Evolutionary conservation across 2,329 filamentous ascomycete genomes (phyloP), one percentile per base, ranked within the genome.

Genomic region (Drechslera avenae): DNA sequence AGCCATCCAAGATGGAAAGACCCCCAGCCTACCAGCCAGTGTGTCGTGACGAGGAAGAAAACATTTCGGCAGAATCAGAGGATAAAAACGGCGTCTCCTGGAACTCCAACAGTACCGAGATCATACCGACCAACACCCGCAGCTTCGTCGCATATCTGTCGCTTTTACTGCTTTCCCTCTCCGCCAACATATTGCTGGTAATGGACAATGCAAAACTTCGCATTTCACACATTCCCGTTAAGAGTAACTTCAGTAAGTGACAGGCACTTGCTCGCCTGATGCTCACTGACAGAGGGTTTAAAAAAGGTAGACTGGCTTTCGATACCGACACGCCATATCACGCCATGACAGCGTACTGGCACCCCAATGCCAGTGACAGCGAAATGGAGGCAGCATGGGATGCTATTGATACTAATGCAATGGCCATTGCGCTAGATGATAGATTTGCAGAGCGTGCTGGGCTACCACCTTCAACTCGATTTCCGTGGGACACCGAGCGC

Each of bases 401-500:
- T 44, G 55, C 62, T 1, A 64, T 73, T 9, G 62, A 72, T 28
- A 72, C 69, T 17, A 64, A 63, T 31, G 60, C 67, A 1, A 64
- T 72, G 54, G 68, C 69, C 18, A 49, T 73, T 17, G 59, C 70
- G 5, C 62, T 73, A 3, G 62, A 66, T 33, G 61, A 73, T 23
- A 53, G 63, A 6, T 70, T 54, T 39, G 63, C 54, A 39, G 59
- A 57, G 13, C 44, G 56, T 21, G 50, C 57, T 18, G 66, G 67
- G 2, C 57, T 73, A 2, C 54, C 54, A 4, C 49, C 60, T 16
- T 70, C 66, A 5, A 64, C 60, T 12, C 60, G 58, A 6, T 72
- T 72, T 46, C 70, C 69, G 4, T 73, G 68, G 68, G 69, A 73
- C 41, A 72, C 65, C 2, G 64, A 71, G 39, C 59, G 67, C 18